These are phyloP conservation scores for Cucurbita argyrosperma DNA, from an alignment of 306 rosid genomes.

Conservation along the genomic window DNA sequence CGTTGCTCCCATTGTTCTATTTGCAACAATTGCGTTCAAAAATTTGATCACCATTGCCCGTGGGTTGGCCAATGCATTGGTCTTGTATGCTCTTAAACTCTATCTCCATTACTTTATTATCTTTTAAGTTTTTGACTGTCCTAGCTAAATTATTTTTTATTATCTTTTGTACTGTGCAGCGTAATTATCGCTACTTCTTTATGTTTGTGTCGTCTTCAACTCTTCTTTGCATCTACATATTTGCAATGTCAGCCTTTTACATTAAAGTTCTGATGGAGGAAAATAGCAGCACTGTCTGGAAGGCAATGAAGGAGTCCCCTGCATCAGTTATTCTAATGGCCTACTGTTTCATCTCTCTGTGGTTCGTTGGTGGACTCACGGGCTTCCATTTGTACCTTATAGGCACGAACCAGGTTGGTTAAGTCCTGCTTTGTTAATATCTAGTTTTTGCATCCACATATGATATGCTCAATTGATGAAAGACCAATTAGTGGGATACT, in stretches of 20 bases:
- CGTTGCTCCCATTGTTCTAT: slow-evolving; percentile 97
- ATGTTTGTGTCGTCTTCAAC: slow-evolving; percentile 82
- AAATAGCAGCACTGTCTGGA: slow-evolving; percentile 57
- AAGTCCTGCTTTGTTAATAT: background rate
- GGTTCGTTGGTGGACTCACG: slow-evolving; percentile 95
- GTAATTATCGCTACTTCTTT: slow-evolving; percentile 20
- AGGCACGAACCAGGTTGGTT: slow-evolving; percentile 83
- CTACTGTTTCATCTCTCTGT: slow-evolving; percentile 71
- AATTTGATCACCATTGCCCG: slow-evolving; percentile 94
- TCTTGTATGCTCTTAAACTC: slow-evolving; percentile 40
- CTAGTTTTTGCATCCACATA: background rate
- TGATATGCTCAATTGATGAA: background rate
- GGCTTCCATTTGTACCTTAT: slow-evolving; percentile 89
- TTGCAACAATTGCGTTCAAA: slow-evolving; percentile 93
- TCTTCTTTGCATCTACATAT: slow-evolving; percentile 69
- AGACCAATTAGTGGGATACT: background rate
- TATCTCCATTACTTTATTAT: background rate
- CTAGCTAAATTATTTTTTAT: background rate
- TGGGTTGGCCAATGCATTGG: slow-evolving; percentile 99
- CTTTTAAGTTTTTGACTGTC: background rate
- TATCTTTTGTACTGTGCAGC: slow-evolving; percentile 7
- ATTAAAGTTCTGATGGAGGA: slow-evolving; percentile 70
- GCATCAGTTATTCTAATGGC: slow-evolving; percentile 79
- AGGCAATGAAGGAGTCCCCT: slow-evolving; percentile 83
- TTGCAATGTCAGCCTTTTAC: slow-evolving; percentile 69